These are phyloP conservation scores for Tylopilus orsonianus DNA, from an alignment of 1,284 basidiomycete genomes.

Conservation along the genomic window DNA sequence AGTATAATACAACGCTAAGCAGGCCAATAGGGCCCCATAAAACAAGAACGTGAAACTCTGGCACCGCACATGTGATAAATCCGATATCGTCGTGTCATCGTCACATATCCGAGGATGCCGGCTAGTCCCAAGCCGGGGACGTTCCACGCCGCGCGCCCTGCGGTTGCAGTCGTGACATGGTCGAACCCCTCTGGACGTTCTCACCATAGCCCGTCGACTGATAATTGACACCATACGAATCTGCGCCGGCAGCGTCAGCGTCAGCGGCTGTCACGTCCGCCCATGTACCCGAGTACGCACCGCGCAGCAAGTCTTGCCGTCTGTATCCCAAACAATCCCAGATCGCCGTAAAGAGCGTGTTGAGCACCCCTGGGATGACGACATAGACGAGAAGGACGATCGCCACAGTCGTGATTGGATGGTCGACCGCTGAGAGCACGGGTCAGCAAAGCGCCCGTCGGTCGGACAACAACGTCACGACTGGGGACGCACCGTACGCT, in stretches of 20 bases:
- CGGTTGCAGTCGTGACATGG: conserved; percentile 14
- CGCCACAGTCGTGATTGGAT: conserved; percentile 14
- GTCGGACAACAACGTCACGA: background rate
- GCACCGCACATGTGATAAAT: background rate
- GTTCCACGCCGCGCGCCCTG: conserved; percentile 6
- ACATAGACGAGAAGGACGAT: conserved; percentile 18
- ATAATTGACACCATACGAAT: conserved; percentile 15
- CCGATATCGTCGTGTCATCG: background rate
- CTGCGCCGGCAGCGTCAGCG: conserved; percentile 6
- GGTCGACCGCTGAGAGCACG: conserved; percentile 3
- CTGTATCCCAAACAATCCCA: conserved; percentile 1
- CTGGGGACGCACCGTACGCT: conserved; percentile 20
- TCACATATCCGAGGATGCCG: background rate
- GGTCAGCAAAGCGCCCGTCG: too few relatives aligned
- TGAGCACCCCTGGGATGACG: conserved; percentile 5
- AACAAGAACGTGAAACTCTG: too few relatives aligned
- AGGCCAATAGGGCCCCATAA: background rate
- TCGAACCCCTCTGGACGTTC: conserved; percentile 14
- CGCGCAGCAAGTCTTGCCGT: conserved; percentile 7
- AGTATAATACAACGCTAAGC: background rate
- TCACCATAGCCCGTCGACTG: conserved; percentile 25
- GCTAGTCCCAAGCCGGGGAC: background rate
- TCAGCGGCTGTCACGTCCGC: background rate
- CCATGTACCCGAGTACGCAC: conserved; percentile 7
- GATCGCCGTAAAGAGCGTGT: background rate